A percentile compares a stretch with the other conserved stretches of the same genome.
phyloP scores from a whole-genome alignment of 163 green algal genomes.

The Scenedesmus sp. region DNA sequence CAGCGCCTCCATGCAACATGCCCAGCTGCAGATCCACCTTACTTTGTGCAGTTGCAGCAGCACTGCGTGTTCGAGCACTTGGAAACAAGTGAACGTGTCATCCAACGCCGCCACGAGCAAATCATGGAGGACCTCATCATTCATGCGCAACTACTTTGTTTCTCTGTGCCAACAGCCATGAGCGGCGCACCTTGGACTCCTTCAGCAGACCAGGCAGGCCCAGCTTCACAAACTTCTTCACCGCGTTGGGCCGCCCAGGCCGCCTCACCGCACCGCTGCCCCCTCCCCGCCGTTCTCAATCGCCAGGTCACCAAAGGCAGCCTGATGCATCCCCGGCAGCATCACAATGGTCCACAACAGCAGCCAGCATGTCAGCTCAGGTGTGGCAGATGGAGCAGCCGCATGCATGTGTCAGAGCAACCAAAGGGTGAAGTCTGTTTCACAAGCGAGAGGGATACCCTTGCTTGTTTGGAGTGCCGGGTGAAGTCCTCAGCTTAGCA shows the following conservation, averaged over 20 bases:
- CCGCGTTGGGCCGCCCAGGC: slow-evolving; percentile 13
- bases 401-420: not conserved
- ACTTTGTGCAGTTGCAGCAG: too few relatives aligned
- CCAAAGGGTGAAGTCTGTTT: not conserved
- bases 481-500: too few relatives aligned
- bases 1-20: too few relatives aligned
- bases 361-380: not conserved
- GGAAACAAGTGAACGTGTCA: too few relatives aligned
- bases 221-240: slow-evolving; percentile 15
- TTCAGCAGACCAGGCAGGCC: not conserved
- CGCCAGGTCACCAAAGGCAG: not conserved
- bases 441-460: not conserved
- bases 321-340: not conserved
- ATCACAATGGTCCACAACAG: too few relatives aligned
- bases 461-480: too few relatives aligned
- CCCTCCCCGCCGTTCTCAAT: not conserved
- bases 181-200: not conserved
- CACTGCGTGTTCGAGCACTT: too few relatives aligned
- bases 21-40: too few relatives aligned
- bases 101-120: too few relatives aligned
- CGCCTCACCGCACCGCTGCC: not conserved
- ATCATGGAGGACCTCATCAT: too few relatives aligned
- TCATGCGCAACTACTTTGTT: too few relatives aligned
- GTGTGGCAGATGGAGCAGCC: not conserved
- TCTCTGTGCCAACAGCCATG: too few relatives aligned